Evolutionary conservation across 495 filamentous ascomycete species (phyloP).

Genomic region (Xylaria palmicola): DNA sequence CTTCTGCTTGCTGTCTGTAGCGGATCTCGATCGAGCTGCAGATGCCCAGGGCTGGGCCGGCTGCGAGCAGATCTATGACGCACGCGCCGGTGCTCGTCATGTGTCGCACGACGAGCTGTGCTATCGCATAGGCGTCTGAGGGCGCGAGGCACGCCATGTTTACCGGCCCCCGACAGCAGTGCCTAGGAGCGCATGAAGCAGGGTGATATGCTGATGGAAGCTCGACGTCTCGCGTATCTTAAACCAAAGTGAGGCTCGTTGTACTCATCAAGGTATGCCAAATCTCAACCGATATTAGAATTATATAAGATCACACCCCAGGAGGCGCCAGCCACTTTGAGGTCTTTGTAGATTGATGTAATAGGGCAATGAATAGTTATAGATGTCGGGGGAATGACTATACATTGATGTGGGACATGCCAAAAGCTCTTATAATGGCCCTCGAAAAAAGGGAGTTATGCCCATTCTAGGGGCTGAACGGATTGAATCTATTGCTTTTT

Average conservation of each 20-base stretch:
- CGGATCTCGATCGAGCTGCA: slow-evolving; percentile 25
- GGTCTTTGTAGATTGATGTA: neutral
- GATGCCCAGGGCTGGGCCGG: slow-evolving; percentile 10
- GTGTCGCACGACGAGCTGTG: slow-evolving; percentile 30
- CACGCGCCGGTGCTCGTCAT: slow-evolving; percentile 14
- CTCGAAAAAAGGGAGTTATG: neutral
- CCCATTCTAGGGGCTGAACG: neutral
- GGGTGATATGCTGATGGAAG: neutral
- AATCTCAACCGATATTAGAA: too few relatives aligned
- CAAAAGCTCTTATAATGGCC: neutral
- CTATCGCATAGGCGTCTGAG: slow-evolving; percentile 32
- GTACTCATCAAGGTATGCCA: too few relatives aligned
- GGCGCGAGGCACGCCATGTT: slow-evolving; percentile 4
- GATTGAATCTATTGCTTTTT: neutral
- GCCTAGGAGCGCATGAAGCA: neutral
- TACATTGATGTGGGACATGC: neutral
- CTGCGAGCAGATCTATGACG: slow-evolving; percentile 21
- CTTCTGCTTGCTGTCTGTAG: slow-evolving; percentile 13
- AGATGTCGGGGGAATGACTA: neutral
- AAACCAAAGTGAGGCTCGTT: too few relatives aligned
- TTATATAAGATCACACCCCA: too few relatives aligned
- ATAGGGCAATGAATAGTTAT: neutral
- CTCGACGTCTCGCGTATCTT: too few relatives aligned
- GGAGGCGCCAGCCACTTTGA: too few relatives aligned
- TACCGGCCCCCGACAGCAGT: too few relatives aligned